These are phyloP conservation scores for Tolypocladium album DNA, from an alignment of 2,329 filamentous ascomycete species.

Conservation along the genomic window DNA sequence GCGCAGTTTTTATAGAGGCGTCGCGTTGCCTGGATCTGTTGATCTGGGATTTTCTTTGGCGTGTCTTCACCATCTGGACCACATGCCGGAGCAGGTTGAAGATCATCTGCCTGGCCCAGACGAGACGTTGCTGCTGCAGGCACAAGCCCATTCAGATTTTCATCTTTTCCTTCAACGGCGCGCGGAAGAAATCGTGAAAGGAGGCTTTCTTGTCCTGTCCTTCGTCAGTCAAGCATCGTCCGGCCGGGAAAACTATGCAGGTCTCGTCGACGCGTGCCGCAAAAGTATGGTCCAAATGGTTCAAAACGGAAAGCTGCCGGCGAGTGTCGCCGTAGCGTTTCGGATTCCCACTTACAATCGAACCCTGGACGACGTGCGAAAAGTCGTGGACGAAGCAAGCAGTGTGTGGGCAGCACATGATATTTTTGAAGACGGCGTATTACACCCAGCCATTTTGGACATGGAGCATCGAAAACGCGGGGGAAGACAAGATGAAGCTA, in stretches of 20 bases:
- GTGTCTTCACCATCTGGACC: neutral
- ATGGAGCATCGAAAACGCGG: neutral
- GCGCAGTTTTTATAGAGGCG: constrained; percentile 1
- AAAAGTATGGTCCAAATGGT: neutral
- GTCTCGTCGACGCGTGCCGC: neutral
- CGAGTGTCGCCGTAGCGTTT: neutral
- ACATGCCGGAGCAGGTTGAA: neutral
- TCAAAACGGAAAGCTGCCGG: neutral
- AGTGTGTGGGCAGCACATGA: neutral
- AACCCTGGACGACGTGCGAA: neutral
- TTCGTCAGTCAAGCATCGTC: neutral
- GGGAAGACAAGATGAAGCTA: neutral
- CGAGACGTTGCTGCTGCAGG: neutral
- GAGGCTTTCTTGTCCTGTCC: neutral
- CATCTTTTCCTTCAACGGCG: neutral
- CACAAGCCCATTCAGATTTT: neutral
- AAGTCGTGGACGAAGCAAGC: neutral
- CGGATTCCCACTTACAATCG: neutral
- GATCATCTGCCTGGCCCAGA: neutral
- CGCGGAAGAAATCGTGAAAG: neutral
- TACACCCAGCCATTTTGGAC: neutral
- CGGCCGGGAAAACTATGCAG: neutral
- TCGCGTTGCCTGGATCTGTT: neutral
- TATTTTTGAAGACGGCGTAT: neutral
- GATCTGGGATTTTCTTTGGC: neutral